phyloP scores from a whole-genome alignment of 495 filamentous ascomycete species.

The Clohesyomyces aquaticus region DNA sequence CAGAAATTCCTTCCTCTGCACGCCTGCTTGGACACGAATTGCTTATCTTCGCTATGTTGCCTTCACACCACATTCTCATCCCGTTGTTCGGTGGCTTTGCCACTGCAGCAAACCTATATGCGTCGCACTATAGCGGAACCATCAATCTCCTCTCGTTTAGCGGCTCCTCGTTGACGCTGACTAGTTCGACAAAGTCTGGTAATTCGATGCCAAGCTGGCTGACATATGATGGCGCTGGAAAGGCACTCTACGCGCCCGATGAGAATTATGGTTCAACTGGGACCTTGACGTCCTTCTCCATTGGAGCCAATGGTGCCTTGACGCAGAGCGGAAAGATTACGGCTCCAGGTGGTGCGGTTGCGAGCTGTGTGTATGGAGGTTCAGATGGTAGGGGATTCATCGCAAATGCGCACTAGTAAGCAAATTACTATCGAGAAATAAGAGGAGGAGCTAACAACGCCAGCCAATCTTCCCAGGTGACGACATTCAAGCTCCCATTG shows the following conservation, averaged over 20 bases:
- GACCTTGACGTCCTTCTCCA: slow-evolving; percentile 9
- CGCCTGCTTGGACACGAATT: slow-evolving; percentile 2
- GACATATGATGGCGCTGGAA: slow-evolving; percentile 12
- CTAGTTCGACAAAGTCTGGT: slow-evolving; percentile 8
- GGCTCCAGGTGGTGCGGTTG: slow-evolving; percentile 1
- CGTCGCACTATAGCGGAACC: slow-evolving; percentile 31
- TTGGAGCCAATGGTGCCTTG: slow-evolving; percentile 18
- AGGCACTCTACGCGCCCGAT: slow-evolving; percentile 14
- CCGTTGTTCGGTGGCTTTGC: slow-evolving; percentile 24
- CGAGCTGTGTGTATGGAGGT: slow-evolving; percentile 19
- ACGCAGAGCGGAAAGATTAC: slow-evolving; percentile 7
- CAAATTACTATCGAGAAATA: background rate
- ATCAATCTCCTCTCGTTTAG: slow-evolving; percentile 20
- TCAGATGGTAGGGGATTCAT: slow-evolving; percentile 18
- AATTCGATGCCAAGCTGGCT: slow-evolving; percentile 17
- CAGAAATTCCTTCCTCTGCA: slow-evolving; percentile 8
- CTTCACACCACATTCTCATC: slow-evolving; percentile 5
- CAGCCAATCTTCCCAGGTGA: slow-evolving; percentile 20
- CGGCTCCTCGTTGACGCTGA: slow-evolving; percentile 17
- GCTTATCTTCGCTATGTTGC: slow-evolving; percentile 19
- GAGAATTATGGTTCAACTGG: slow-evolving; percentile 12
- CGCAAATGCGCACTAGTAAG: slow-evolving; percentile 30
- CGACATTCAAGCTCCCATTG: slow-evolving; percentile 25
- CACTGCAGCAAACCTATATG: slow-evolving; percentile 21
- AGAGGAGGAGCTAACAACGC: background rate